Evolutionary conservation across 306 rosid genomes (phyloP).

Genomic region (Quercus glauca): DNA sequence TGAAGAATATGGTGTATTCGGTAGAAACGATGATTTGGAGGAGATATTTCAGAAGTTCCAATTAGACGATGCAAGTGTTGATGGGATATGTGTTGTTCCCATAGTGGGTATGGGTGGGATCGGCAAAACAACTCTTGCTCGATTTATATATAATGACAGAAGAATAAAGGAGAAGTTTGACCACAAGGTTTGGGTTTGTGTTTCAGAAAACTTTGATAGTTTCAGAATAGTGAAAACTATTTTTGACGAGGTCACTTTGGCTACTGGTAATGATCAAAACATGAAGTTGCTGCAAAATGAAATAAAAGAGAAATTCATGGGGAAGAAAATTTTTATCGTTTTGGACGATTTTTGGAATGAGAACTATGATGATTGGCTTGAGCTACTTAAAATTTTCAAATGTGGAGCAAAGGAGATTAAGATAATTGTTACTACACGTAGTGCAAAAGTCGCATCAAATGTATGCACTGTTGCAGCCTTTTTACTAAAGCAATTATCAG

Average conservation of each 20-base stretch:
- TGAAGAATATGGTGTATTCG: neutral
- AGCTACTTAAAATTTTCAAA: neutral
- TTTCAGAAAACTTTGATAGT: conserved; percentile 11
- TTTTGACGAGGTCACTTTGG: neutral
- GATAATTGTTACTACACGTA: conserved; percentile 30
- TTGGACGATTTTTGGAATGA: conserved; percentile 36
- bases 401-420: conserved; percentile 22
- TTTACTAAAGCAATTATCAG: neutral
- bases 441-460: conserved; percentile 9
- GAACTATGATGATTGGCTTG: conserved; percentile 11
- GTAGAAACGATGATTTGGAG: conserved; percentile 4
- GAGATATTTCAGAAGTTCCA: neutral
- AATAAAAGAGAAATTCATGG: neutral
- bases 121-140: conserved; percentile 15
- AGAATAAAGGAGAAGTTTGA: neutral
- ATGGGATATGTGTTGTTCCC: neutral
- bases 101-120: conserved; percentile 21
- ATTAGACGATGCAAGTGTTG: neutral
- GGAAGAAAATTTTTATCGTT: conserved; percentile 15
- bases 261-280: neutral
- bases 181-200: conserved; percentile 9
- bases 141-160: neutral
- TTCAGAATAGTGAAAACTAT: neutral
- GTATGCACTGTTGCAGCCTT: neutral
- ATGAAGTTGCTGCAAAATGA: conserved; percentile 1